Conservation (phyloP, 139 green algal species). For the Protoeuglena noctilucae region DNA sequence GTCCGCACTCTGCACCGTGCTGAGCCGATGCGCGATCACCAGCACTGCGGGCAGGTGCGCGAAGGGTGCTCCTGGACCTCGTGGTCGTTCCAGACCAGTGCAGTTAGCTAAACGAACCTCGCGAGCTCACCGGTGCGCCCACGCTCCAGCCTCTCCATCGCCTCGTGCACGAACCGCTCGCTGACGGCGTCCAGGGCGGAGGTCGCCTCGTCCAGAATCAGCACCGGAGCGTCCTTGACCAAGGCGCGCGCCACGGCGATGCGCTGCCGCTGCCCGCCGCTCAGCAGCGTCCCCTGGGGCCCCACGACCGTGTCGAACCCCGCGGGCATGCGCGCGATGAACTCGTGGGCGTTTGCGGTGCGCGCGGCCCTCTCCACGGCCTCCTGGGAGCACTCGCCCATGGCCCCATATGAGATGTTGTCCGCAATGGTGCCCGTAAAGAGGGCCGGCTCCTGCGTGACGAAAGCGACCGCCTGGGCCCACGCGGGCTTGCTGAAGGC, state of each 20-base stretch:
- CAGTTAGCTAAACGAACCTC: too few species aligned
- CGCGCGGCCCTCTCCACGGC: slow-evolving; percentile 33
- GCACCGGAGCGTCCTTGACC: slow-evolving; percentile 28
- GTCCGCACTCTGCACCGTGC: slow-evolving; percentile 44
- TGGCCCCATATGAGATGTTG: slow-evolving; percentile 70
- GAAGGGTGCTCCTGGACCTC: too few species aligned
- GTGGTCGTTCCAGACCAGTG: too few species aligned
- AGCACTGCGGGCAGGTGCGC: too few species aligned
- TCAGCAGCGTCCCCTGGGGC: slow-evolving; percentile 19
- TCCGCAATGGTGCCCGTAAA: slow-evolving; percentile 68
- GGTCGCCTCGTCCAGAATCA: slow-evolving; percentile 52
- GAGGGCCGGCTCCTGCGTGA: slow-evolving; percentile 58
- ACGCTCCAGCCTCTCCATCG: slow-evolving; percentile 27
- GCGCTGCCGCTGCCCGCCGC: slow-evolving; percentile 62
- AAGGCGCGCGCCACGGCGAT: slow-evolving; percentile 60
- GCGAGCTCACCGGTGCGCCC: slow-evolving; percentile 18
- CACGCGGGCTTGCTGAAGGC: neutral
- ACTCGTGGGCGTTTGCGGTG: slow-evolving; percentile 49
- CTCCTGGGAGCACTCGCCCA: neutral
- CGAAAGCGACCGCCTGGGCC: neutral
- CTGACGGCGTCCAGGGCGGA: slow-evolving; percentile 26
- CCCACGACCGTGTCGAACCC: slow-evolving; percentile 44
- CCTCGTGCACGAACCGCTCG: slow-evolving; percentile 32
- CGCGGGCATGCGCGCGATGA: slow-evolving; percentile 42
- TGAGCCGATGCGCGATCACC: slow-evolving; percentile 48